These are phyloP conservation scores for Trichosporon asahii DNA, from an alignment of 1,284 basidiomycete species.

Conservation along the genomic window DNA sequence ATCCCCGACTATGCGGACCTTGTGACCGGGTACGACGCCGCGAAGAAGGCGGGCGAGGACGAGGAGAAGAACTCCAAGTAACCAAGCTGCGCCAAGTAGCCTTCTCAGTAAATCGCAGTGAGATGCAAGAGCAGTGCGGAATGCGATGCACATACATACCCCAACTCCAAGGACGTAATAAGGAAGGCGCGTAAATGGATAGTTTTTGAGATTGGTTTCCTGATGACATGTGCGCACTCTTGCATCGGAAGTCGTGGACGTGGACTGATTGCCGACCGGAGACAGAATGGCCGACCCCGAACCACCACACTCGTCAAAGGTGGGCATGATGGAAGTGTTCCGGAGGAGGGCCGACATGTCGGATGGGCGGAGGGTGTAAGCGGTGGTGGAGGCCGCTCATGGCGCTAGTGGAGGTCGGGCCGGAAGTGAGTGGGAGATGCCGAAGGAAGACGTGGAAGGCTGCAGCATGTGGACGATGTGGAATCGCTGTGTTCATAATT, in stretches of 20 bases:
- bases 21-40: conserved; percentile 2
- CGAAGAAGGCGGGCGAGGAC: background rate
- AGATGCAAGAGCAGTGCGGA: too few species aligned
- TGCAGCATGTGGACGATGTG: too few species aligned
- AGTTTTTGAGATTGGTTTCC: too few species aligned
- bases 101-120: too few species aligned
- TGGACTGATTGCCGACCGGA: background rate
- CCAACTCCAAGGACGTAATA: too few species aligned
- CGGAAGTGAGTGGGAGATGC: background rate
- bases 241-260: too few species aligned
- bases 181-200: too few species aligned
- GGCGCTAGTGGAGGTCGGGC: background rate
- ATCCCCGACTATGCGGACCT: conserved; percentile 18
- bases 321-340: background rate
- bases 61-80: background rate
- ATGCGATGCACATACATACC: too few species aligned
- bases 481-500: too few species aligned
- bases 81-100: background rate
- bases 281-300: background rate
- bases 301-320: too few species aligned
- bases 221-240: too few species aligned
- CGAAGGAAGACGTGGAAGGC: too few species aligned
- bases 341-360: background rate
- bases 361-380: background rate
- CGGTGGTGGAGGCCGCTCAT: background rate